Evolutionary conservation across 139 green algal genomes (phyloP).

Genomic region (Chlamydomonas sp.): DNA sequence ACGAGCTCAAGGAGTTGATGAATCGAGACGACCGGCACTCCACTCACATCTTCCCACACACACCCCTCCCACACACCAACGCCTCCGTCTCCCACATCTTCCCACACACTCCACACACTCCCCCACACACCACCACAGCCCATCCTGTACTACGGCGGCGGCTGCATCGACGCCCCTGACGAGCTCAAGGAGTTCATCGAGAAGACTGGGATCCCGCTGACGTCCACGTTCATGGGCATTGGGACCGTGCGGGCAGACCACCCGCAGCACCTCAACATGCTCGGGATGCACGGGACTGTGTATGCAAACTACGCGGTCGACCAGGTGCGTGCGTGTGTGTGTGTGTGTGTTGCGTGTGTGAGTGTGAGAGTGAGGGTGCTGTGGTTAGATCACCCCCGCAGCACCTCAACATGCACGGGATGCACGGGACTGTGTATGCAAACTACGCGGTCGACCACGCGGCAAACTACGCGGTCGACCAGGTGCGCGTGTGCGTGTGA

Average conservation of each 20-base stretch:
- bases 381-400: too few relatives aligned
- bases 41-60: too few relatives aligned
- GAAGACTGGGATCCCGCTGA: slow-evolving; percentile 77
- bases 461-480: slow-evolving; percentile 92
- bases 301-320: slow-evolving; percentile 95
- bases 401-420: slow-evolving; percentile 92
- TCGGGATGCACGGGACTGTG: slow-evolving; percentile 98
- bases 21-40: slow-evolving; percentile 68
- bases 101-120: too few relatives aligned
- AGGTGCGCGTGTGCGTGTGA: too few relatives aligned
- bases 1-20: slow-evolving; percentile 84
- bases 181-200: slow-evolving; percentile 81
- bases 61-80: too few relatives aligned
- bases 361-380: too few relatives aligned
- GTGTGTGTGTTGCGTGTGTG: too few relatives aligned
- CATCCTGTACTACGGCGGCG: slow-evolving; percentile 75
- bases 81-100: too few relatives aligned
- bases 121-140: too few relatives aligned
- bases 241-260: slow-evolving; percentile 64
- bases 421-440: slow-evolving; percentile 95
- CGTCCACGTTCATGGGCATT: slow-evolving; percentile 92
- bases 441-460: slow-evolving; percentile 93
- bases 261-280: slow-evolving; percentile 79
- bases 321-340: slow-evolving; percentile 35
- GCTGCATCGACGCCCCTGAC: slow-evolving; percentile 58